phyloP scores from a whole-genome alignment of 1,284 basidiomycete species.

The Puccinia novopanici region DNA sequence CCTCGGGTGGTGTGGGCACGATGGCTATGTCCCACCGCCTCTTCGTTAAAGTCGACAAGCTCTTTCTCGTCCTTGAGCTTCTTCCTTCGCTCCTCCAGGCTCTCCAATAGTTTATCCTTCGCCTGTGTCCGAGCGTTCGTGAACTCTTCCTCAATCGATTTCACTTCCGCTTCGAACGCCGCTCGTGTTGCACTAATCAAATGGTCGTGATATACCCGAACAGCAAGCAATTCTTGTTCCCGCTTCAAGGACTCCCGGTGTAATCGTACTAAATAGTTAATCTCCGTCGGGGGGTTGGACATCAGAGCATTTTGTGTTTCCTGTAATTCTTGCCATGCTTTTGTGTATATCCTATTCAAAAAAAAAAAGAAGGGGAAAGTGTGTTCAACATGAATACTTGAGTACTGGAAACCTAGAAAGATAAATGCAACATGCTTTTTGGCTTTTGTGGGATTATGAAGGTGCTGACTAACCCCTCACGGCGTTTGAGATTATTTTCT shows the following conservation, averaged over 20 bases:
- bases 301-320: conserved; percentile 54
- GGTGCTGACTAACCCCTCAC: conserved; percentile 61
- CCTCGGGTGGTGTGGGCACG: conserved; percentile 46
- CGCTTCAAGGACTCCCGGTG: conserved; percentile 62
- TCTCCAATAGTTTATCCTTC: conserved; percentile 61
- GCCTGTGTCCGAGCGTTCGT: conserved; percentile 61
- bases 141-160: conserved; percentile 62
- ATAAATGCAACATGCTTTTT: too few species aligned
- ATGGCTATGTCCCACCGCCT: conserved; percentile 44
- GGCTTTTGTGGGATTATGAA: background rate
- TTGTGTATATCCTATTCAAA: conserved; percentile 52
- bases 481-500: conserved; percentile 61
- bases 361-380: conserved; percentile 19
- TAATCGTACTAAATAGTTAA: conserved; percentile 61
- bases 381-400: conserved; percentile 53
- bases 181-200: conserved; percentile 56
- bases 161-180: conserved; percentile 62
- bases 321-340: conserved; percentile 53
- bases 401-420: background rate
- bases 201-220: conserved; percentile 62
- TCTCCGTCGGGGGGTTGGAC: conserved; percentile 60
- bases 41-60: conserved; percentile 49
- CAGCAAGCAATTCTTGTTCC: conserved; percentile 61
- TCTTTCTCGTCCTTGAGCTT: conserved; percentile 64
- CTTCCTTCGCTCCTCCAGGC: conserved; percentile 62